Conservation (phyloP, 2,329 filamentous ascomycete species). For the Aspergillus intermedius region DNA sequence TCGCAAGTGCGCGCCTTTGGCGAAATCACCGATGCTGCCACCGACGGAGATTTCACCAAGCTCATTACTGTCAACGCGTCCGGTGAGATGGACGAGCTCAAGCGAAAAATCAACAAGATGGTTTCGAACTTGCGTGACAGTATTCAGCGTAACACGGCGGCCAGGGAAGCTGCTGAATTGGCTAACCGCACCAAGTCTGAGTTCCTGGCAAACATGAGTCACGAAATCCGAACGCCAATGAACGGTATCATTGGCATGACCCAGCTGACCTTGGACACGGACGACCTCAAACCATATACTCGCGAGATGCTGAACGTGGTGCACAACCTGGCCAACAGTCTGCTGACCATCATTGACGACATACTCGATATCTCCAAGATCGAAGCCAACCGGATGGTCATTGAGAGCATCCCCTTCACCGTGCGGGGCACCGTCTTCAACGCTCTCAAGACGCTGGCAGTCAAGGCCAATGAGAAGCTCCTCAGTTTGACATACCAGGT, state of each 20-base stretch:
- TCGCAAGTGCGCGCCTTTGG: conserved; percentile 97
- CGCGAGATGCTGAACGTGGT: conserved; percentile 98
- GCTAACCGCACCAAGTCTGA: conserved; percentile 98
- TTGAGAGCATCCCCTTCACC: conserved; percentile 96
- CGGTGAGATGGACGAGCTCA: conserved; percentile 98
- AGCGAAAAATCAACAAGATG: conserved; percentile 99
- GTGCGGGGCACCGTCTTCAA: conserved; percentile 94
- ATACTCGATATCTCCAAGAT: conserved; percentile 67
- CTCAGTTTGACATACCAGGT: conserved; percentile 89
- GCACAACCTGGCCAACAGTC: conserved; percentile 89
- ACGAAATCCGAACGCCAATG: conserved; percentile 96
- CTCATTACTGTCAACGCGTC: conserved; percentile 95
- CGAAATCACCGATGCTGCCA: conserved; percentile 96
- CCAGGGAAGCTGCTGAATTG: conserved; percentile 89
- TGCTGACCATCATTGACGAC: conserved; percentile 91
- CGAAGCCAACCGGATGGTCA: conserved; percentile 94
- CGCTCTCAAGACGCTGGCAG: conserved; percentile 90
- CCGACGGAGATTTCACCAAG: conserved; percentile 94
- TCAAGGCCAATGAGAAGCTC: conserved; percentile 94
- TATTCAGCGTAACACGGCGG: conserved; percentile 93
- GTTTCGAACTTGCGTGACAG: conserved; percentile 90
- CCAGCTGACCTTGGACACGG: conserved; percentile 87
- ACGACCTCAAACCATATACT: conserved; percentile 89
- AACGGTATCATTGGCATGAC: conserved; percentile 99
- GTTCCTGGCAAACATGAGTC: conserved; percentile 97